Conservation (phyloP, 371 early-diverging fungal species). For the Apophysomyces variabilis region DNA sequence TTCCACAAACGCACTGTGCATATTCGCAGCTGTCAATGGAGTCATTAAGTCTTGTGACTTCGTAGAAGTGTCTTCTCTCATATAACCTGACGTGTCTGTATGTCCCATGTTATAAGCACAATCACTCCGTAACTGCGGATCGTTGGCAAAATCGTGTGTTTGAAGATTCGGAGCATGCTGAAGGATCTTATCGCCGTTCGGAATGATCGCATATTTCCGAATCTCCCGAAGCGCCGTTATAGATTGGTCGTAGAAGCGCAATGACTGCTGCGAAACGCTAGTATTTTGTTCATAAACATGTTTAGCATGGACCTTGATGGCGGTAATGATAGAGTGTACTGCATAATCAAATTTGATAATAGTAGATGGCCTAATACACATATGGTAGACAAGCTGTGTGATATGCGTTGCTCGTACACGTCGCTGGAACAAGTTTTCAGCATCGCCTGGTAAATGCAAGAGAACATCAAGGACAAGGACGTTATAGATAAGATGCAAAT, state of each 20-base stretch:
- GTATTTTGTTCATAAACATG: constrained; percentile 30
- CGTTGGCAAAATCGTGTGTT: not conserved
- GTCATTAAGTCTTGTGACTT: not conserved
- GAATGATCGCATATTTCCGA: constrained; percentile 34
- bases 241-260: constrained; percentile 39
- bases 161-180: constrained; percentile 23
- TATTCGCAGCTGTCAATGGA: not conserved
- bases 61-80: not conserved
- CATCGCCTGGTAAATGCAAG: constrained; percentile 22
- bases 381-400: constrained; percentile 37
- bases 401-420: constrained; percentile 36
- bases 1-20: not conserved
- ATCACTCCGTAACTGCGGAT: not conserved
- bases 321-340: constrained; percentile 28
- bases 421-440: constrained; percentile 30
- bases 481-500: constrained; percentile 37
- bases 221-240: constrained; percentile 34
- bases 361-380: constrained; percentile 31
- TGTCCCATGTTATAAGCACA: not conserved
- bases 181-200: constrained; percentile 40
- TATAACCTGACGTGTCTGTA: not conserved
- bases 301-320: constrained; percentile 35
- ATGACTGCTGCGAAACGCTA: constrained; percentile 33
- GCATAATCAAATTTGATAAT: constrained; percentile 39
- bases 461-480: constrained; percentile 22